phyloP scores from a whole-genome alignment of 129 eudicot species.

The Tanacetum coccineum region DNA sequence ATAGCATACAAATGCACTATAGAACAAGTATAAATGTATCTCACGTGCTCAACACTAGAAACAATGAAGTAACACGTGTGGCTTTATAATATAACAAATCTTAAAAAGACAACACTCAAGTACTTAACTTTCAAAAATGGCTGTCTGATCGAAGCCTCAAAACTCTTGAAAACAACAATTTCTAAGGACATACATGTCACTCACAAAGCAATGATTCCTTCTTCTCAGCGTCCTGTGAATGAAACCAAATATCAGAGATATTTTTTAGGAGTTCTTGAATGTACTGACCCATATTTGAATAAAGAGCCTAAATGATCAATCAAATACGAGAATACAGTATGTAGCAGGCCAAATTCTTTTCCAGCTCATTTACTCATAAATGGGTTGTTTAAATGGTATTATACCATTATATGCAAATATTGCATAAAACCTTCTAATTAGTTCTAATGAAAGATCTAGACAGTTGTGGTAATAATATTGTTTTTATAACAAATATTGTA shows the following conservation, averaged over 20 bases:
- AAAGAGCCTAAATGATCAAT: background rate
- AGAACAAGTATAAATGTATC: background rate
- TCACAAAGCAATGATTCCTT: background rate
- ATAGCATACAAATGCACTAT: background rate
- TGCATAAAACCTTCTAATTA: background rate
- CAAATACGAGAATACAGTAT: background rate
- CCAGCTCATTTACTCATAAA: background rate
- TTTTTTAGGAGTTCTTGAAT: background rate
- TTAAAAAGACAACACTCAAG: background rate
- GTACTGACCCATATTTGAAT: background rate
- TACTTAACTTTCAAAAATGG: conserved; percentile 7
- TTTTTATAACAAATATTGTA: no score
- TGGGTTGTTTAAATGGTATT: background rate
- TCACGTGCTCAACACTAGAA: background rate
- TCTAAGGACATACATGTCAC: background rate
- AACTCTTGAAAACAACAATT: conserved; percentile 13
- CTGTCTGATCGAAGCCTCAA: background rate
- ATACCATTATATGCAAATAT: no score
- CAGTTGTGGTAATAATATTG: no score
- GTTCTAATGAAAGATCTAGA: no score
- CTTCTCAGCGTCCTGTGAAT: background rate
- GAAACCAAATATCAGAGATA: background rate
- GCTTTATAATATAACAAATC: conserved; percentile 2
- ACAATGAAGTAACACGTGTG: conserved; percentile 2
- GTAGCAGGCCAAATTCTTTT: background rate